Conservation (phyloP, 352 stramenopile species). For the Globisporangium orthogonon region DNA sequence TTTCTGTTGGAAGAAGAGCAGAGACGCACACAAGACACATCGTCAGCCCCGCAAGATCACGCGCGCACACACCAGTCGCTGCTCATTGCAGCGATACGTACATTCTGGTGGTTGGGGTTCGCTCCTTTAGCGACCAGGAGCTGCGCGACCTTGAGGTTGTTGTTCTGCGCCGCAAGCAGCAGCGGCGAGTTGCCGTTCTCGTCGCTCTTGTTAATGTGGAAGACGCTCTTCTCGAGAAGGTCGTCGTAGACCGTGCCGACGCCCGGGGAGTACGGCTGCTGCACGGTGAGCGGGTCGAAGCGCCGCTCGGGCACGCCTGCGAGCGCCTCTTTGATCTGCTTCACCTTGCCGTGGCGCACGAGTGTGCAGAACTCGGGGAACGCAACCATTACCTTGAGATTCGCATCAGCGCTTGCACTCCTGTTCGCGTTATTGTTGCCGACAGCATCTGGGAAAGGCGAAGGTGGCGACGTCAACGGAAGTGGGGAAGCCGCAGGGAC, state of each 20-base stretch:
- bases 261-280: slow-evolving; percentile 62
- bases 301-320: slow-evolving; percentile 69
- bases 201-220: slow-evolving; percentile 87
- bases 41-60: neutral
- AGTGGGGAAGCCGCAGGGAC: neutral
- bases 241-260: slow-evolving; percentile 91
- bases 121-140: slow-evolving; percentile 86
- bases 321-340: slow-evolving; percentile 86
- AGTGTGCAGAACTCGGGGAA: slow-evolving; percentile 77
- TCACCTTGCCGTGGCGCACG: slow-evolving; percentile 84
- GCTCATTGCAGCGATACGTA: slow-evolving; percentile 15
- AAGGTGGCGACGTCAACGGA: neutral
- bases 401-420: slow-evolving; percentile 7
- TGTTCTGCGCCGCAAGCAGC: slow-evolving; percentile 84
- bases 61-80: no score
- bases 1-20: slow-evolving; percentile 22
- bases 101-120: slow-evolving; percentile 90
- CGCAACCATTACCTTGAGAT: slow-evolving; percentile 41
- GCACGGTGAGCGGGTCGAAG: slow-evolving; percentile 82
- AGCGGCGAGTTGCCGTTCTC: slow-evolving; percentile 90
- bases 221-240: slow-evolving; percentile 83
- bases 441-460: neutral
- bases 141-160: slow-evolving; percentile 85
- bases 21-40: neutral
- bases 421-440: slow-evolving; percentile 2